These are phyloP conservation scores for Cladophialophora bantiana DNA, from an alignment of 2,329 filamentous ascomycete genomes.

Conservation along the genomic window DNA sequence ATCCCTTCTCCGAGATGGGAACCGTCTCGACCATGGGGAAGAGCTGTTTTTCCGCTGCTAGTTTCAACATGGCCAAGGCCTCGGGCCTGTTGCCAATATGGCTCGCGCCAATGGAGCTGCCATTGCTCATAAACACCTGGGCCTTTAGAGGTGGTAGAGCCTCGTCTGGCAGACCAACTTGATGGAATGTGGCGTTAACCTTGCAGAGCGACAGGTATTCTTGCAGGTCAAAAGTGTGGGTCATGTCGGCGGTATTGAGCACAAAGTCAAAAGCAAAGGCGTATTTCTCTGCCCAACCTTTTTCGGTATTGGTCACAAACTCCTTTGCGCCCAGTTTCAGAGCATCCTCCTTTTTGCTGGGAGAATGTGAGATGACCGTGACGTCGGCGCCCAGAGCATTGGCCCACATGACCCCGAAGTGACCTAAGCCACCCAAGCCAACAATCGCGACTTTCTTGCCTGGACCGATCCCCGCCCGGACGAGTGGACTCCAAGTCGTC, in stretches of 20 bases:
- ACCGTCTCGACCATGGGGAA: slow-evolving; percentile 74
- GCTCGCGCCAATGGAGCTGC: slow-evolving; percentile 72
- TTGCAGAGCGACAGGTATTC: slow-evolving; percentile 61
- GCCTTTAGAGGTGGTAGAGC: slow-evolving; percentile 74
- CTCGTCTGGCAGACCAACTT: slow-evolving; percentile 67
- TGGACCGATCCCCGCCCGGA: slow-evolving; percentile 75
- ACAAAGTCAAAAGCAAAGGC: slow-evolving; percentile 67
- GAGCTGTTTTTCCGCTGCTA: slow-evolving; percentile 73
- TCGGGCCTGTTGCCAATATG: slow-evolving; percentile 75
- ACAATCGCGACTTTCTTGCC: slow-evolving; percentile 59
- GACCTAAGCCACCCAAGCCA: slow-evolving; percentile 69
- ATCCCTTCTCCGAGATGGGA: slow-evolving; percentile 73
- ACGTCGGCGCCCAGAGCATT: slow-evolving; percentile 71
- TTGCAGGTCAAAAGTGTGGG: slow-evolving; percentile 67
- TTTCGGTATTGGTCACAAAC: slow-evolving; percentile 64
- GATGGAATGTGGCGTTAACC: slow-evolving; percentile 64
- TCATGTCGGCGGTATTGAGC: slow-evolving; percentile 78
- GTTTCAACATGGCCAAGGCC: slow-evolving; percentile 73
- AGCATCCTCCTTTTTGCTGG: slow-evolving; percentile 66
- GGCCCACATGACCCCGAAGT: slow-evolving; percentile 74
- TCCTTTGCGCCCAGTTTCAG: slow-evolving; percentile 66
- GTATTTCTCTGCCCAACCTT: slow-evolving; percentile 65
- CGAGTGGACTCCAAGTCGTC: slow-evolving; percentile 79
- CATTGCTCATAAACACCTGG: slow-evolving; percentile 77
- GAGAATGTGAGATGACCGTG: slow-evolving; percentile 66